Evolutionary conservation across 495 filamentous ascomycete genomes (phyloP), one percentile per base, ranked within the genome.

Genomic region (Talaromyces thailandensis): DNA sequence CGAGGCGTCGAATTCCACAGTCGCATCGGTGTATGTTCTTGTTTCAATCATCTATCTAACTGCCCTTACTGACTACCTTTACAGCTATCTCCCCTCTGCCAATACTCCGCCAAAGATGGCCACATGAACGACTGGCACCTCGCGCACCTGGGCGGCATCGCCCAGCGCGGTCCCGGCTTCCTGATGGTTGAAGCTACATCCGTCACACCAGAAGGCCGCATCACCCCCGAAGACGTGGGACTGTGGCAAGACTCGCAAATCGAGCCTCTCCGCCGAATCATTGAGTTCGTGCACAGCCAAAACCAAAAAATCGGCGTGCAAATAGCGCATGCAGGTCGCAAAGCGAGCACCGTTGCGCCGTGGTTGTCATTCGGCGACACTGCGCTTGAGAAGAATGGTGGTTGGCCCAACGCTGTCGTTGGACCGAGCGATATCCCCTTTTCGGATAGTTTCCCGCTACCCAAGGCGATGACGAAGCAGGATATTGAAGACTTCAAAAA

Each of bases 191-290:
- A 90, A 72, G 85, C 87, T 16, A 86, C 86, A 2, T 75, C 80
- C 4, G 83, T 90, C 16, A 65, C 75, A 1, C 73, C 87, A 1
- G 75, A 88, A 64, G 88, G 88, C 7, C 74, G 87, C 6, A 89
- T 89, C 70, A 83, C 85, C 1, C 86, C 86, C 0, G 75, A 87
- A 64, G 81, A 84, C 63, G 66, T 73, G 7, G 87, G 87, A 1
- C 67, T 90, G 18, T 89, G 85, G 84, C 72, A 81, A 55, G 86
- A 88, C 70, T 73, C 70, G 0, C 88, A 89, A 61, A 79, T 87
- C 61, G 79, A 72, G 35, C 76, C 64, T 23, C 61, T 66, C 9
- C 26, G 55, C 1, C 28, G 61, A 6, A 56, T 85, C 51, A 72
- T 77, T 35, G 81, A 86, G 24, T 86, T 87, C 64, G 78, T 79